Percentiles rank a stretch among this genome's conserved stretches.
Conservation (phyloP, 768 basidiomycete genomes). For the Podaxis sp. region DNA sequence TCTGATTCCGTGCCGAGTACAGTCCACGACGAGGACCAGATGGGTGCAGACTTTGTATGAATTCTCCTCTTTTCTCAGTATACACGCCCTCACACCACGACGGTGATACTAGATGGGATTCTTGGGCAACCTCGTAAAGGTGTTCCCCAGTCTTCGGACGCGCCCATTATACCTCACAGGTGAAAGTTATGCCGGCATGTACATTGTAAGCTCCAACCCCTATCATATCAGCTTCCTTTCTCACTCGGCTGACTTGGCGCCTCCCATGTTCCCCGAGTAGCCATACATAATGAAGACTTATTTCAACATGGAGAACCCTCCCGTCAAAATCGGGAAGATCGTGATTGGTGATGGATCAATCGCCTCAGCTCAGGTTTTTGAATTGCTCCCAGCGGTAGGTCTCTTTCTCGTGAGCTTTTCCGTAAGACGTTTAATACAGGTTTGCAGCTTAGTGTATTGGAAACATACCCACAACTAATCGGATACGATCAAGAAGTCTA, state of each 20-base stretch:
- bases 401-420: background rate
- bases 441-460: slow-evolving; percentile 51
- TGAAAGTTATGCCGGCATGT: slow-evolving; percentile 75
- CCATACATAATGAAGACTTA: slow-evolving; percentile 78
- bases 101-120: slow-evolving; percentile 59
- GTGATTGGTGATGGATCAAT: slow-evolving; percentile 72
- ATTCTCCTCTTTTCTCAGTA: background rate
- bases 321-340: slow-evolving; percentile 66
- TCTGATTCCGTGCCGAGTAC: slow-evolving; percentile 6
- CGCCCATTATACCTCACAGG: slow-evolving; percentile 71
- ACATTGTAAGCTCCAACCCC: slow-evolving; percentile 49
- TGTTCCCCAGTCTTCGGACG: slow-evolving; percentile 67
- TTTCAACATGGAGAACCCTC: slow-evolving; percentile 60
- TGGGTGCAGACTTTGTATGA: slow-evolving; percentile 57
- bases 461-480: slow-evolving; percentile 77
- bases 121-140: slow-evolving; percentile 66
- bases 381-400: slow-evolving; percentile 56
- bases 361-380: slow-evolving; percentile 48
- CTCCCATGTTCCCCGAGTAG: slow-evolving; percentile 30
- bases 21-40: slow-evolving; percentile 66
- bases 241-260: background rate
- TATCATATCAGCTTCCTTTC: background rate
- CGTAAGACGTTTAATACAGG: background rate
- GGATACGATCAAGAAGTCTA: slow-evolving; percentile 68
- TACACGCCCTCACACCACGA: background rate